These are phyloP conservation scores for Trametes sanguinea DNA, from an alignment of 768 basidiomycete species.

Conservation along the genomic window DNA sequence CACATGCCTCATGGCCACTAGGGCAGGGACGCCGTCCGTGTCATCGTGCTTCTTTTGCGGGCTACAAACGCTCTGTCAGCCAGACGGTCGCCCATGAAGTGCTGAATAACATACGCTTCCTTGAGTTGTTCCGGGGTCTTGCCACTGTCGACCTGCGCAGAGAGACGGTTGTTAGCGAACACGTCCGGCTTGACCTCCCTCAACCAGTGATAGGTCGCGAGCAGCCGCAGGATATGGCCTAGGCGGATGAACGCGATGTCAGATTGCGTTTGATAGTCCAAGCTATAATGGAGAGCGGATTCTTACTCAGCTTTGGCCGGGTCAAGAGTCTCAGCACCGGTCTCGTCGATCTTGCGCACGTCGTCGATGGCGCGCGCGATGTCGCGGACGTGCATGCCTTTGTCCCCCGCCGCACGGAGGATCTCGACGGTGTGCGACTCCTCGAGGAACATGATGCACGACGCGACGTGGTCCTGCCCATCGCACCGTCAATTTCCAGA, in stretches of 20 bases:
- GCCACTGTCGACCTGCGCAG: slow-evolving; percentile 66
- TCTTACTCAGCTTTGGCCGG: slow-evolving; percentile 51
- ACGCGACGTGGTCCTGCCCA: slow-evolving; percentile 5
- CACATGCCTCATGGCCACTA: slow-evolving; percentile 64
- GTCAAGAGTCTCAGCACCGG: slow-evolving; percentile 19
- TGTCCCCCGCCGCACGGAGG: slow-evolving; percentile 5
- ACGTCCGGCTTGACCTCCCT: slow-evolving; percentile 68
- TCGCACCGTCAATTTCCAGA: neutral
- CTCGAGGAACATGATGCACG: slow-evolving; percentile 11
- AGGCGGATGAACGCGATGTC: neutral
- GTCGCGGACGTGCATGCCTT: slow-evolving; percentile 4
- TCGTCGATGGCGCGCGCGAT: slow-evolving; percentile 7
- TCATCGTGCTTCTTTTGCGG: slow-evolving; percentile 65
- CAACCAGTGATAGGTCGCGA: slow-evolving; percentile 77
- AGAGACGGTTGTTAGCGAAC: slow-evolving; percentile 70
- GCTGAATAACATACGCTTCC: slow-evolving; percentile 16
- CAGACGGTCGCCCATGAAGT: neutral
- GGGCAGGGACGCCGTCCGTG: slow-evolving; percentile 64
- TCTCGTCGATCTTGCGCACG: neutral
- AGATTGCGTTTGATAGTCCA: too few relatives aligned
- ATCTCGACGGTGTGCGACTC: slow-evolving; percentile 10
- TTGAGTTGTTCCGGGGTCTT: slow-evolving; percentile 46
- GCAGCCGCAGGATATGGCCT: slow-evolving; percentile 73
- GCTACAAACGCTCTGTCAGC: slow-evolving; percentile 34
- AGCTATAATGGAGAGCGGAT: too few relatives aligned